Conservation (phyloP, 2,329 filamentous ascomycete species). For the Aspergillus felis region DNA sequence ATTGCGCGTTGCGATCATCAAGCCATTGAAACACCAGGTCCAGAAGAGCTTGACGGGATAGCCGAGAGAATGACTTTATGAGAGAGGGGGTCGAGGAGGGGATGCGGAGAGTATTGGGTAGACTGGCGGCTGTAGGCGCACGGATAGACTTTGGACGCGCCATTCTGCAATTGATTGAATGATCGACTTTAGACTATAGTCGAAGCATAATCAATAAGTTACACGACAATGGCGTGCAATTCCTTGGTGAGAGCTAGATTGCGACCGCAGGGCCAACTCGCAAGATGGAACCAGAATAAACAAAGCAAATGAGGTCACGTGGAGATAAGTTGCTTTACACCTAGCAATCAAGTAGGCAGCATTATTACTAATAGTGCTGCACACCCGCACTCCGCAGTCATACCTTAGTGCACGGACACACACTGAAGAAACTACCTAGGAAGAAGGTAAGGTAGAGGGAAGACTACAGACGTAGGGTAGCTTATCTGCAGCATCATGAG, state of each 20-base stretch:
- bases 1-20: constrained; percentile 58
- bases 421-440: no score
- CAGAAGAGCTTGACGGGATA: constrained; percentile 69
- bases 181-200: neutral
- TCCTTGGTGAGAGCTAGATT: neutral
- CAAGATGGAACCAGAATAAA: neutral
- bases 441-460: no score
- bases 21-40: constrained; percentile 75
- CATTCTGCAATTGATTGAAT: constrained; percentile 18
- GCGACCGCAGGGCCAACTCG: neutral
- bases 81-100: constrained; percentile 62
- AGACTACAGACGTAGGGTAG: no score
- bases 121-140: constrained; percentile 66
- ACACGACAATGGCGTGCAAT: neutral
- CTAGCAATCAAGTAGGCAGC: no score
- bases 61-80: constrained; percentile 62
- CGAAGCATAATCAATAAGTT: neutral
- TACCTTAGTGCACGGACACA: no score
- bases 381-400: no score
- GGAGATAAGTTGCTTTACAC: neutral
- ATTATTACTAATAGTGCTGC: no score
- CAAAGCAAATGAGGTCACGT: constrained; percentile 1
- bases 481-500: no score
- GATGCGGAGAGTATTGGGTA: constrained; percentile 68
- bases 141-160: constrained; percentile 32